Evolutionary conservation across 1,284 basidiomycete species (phyloP).

Genomic region (Melanopsichium pennsylvanicum): DNA sequence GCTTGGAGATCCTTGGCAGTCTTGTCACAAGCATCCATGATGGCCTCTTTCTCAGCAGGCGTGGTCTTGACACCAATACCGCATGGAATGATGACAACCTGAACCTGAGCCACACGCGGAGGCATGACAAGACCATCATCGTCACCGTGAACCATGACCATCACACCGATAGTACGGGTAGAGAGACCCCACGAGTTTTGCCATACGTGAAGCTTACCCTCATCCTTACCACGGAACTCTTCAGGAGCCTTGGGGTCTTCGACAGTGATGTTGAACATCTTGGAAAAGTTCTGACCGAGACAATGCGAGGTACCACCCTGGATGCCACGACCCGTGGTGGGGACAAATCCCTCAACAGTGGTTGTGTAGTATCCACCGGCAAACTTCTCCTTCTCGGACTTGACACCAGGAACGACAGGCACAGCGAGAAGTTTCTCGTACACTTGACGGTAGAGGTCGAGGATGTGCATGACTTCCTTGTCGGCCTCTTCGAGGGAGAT

Average conservation of each 20-base stretch:
- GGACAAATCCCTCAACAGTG: constrained; percentile 96
- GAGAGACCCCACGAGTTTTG: constrained; percentile 99
- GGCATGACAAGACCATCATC: constrained; percentile 96
- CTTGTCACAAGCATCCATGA: constrained; percentile 76
- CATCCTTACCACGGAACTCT: constrained; percentile 56
- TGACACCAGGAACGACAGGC: constrained; percentile 93
- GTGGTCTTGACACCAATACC: constrained; percentile 75
- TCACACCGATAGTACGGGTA: constrained; percentile 95
- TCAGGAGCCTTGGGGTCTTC: constrained; percentile 73
- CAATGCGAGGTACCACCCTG: constrained; percentile 98
- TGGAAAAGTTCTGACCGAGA: constrained; percentile 97
- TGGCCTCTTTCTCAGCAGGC: constrained; percentile 71
- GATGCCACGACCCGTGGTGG: constrained; percentile 95
- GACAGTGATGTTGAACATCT: constrained; percentile 98
- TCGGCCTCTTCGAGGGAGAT: constrained; percentile 89
- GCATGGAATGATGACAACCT: constrained; percentile 91
- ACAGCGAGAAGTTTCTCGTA: constrained; percentile 97
- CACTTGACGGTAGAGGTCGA: constrained; percentile 94
- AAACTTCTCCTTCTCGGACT: constrained; percentile 99
- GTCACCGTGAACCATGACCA: constrained; percentile 99
- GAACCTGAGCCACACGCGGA: constrained; percentile 89
- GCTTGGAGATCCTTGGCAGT: constrained; percentile 70
- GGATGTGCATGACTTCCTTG: constrained; percentile 87
- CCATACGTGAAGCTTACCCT: constrained; percentile 82
- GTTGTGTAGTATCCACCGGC: constrained; percentile 98